A percentile compares a stretch with the other conserved stretches of the same genome.
Conservation (phyloP, 345 rosid genomes). For the Eucalyptus pauciflora region DNA sequence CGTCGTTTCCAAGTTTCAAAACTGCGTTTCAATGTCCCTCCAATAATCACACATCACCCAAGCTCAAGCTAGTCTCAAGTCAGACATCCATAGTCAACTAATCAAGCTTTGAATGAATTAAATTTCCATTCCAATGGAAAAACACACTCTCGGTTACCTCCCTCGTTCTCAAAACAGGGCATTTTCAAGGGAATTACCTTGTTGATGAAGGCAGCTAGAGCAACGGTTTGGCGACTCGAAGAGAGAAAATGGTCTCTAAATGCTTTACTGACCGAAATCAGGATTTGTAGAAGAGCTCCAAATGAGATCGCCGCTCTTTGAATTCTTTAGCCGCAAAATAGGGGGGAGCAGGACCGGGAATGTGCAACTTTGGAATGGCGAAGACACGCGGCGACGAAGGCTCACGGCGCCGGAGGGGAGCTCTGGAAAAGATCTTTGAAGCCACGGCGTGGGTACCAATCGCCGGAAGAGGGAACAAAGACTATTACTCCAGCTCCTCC, state of each 20-base stretch:
- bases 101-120: not conserved
- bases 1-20: too few species aligned
- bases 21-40: accelerated
- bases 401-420: not conserved
- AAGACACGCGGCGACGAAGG: not conserved
- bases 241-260: not conserved
- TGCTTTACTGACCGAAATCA: not conserved
- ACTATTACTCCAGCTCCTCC: not conserved
- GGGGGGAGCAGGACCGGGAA: not conserved
- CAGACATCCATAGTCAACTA: not conserved
- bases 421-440: not conserved
- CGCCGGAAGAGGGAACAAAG: not conserved
- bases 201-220: not conserved
- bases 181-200: not conserved
- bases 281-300: not conserved
- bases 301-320: not conserved
- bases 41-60: not conserved
- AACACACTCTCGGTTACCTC: not conserved
- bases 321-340: not conserved
- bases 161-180: not conserved
- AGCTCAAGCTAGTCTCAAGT: not conserved
- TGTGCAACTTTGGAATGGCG: not conserved
- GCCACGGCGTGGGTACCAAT: not conserved
- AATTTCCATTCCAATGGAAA: not conserved
- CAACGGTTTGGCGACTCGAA: not conserved